Base-by-base conservation (phyloP, 108 stramenopile species). In the Skeletonema menzelii region DNA sequence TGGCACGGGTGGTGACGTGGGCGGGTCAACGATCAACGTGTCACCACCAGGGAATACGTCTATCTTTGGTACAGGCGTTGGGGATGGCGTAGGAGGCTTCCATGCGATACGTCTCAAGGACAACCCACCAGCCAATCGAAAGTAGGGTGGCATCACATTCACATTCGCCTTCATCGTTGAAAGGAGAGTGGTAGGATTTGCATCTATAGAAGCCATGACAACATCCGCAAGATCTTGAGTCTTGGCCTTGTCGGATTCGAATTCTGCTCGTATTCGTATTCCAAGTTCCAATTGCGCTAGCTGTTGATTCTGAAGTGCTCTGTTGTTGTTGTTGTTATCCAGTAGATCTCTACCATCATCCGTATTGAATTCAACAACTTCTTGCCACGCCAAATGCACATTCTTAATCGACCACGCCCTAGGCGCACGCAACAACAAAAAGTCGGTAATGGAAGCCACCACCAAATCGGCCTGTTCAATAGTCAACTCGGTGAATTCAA, bases 221-320 rank as follows among this genome's bases (percentile, higher is more conserved):
- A 70, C 38, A 28, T 27, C 59, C 11, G 59, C 22, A 12, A 70
- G 31, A 57, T 70, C 69, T 60, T 60, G 40, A 19, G 44, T 20
- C 35, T 56, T 68, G 11, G 69, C 17, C 49, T 53, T 53, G 22
- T 53, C 49, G 14, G 69, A 24, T 24, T 59, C 44, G 4, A 55
- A 60, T 46, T 70, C 69, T 7, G 59, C 69, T 22, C 37, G 20
- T 34, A 70, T 34, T 47, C 69, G 58, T 60, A 70, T 60, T 3
- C 69, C 69, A 3, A 70, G 24, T 49, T 70, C 69, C 3, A 70
- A 44, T 15, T 59, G 58, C 19, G 69, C 69, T 12, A 70, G n/a
- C 61, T 70, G 59, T 70, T 58, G 49, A 60, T 42, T 70, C 17
- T 42, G 38, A 46, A 70, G 69, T n/a, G 32, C 46, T 46, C 59